Percentiles rank a stretch among this genome's conserved stretches.
These are phyloP conservation scores for Lichtheimia ramosa DNA, from an alignment of 371 early-diverging fungal species.

Conservation along the genomic window DNA sequence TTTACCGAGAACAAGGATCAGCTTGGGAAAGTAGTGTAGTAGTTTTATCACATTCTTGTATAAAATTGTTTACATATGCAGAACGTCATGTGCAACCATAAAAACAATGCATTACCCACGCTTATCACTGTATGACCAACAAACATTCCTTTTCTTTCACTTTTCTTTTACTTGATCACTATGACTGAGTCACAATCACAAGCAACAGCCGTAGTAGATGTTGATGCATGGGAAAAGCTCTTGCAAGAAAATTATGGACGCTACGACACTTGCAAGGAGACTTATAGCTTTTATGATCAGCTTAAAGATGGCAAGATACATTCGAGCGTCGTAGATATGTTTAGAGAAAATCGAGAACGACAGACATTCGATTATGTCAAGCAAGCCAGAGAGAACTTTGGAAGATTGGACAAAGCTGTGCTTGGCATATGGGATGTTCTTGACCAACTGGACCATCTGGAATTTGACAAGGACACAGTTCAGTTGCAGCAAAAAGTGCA, in stretches of 20 bases:
- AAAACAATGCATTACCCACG: too few relatives aligned
- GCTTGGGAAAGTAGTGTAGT: constrained; percentile 11
- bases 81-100: too few relatives aligned
- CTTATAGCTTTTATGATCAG: constrained; percentile 30
- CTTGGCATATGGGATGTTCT: constrained; percentile 61
- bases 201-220: constrained; percentile 20
- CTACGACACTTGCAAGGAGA: constrained; percentile 20
- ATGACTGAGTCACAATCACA: constrained; percentile 13
- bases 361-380: constrained; percentile 43
- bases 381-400: constrained; percentile 28
- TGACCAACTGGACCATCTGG: constrained; percentile 49
- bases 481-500: constrained; percentile 53
- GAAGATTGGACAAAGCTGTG: constrained; percentile 23
- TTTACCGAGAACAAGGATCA: constrained; percentile 13
- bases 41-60: neutral
- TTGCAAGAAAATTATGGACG: constrained; percentile 29
- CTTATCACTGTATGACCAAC: too few relatives aligned
- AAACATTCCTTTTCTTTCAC: neutral
- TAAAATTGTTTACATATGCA: too few relatives aligned
- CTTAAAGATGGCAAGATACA: constrained; percentile 22
- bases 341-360: constrained; percentile 43
- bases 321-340: constrained; percentile 28
- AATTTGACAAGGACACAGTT: constrained; percentile 35
- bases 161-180: neutral
- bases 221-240: constrained; percentile 35